phyloP scores from a whole-genome alignment of 2,329 filamentous ascomycete species.

The Aspergillus quadricinctus region DNA sequence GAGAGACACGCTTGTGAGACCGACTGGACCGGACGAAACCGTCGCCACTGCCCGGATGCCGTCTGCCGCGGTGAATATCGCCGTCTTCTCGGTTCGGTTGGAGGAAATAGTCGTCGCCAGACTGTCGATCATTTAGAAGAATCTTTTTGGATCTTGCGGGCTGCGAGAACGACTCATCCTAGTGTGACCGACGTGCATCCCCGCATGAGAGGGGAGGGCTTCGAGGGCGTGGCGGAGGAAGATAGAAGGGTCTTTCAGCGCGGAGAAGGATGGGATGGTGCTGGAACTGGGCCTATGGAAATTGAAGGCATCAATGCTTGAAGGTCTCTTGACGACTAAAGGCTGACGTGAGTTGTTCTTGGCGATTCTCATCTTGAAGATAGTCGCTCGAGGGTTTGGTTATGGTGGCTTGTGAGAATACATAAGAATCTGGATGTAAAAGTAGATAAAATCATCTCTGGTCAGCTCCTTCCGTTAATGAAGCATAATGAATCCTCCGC shows the following conservation, averaged over 20 bases:
- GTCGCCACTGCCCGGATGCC: slow-evolving; percentile 22
- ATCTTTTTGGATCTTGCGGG: slow-evolving; percentile 29
- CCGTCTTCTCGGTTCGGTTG: slow-evolving; percentile 13
- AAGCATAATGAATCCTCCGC: background rate
- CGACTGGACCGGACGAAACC: slow-evolving; percentile 28
- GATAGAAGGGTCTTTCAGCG: slow-evolving; percentile 26
- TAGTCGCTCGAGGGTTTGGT: background rate
- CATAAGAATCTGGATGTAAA: background rate
- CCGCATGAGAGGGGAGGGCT: slow-evolving; percentile 27
- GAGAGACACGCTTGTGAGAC: slow-evolving; percentile 28
- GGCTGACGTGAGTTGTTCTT: background rate
- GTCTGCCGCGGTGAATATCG: slow-evolving; percentile 21
- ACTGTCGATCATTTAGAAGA: slow-evolving; percentile 22
- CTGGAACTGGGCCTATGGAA: slow-evolving; percentile 27
- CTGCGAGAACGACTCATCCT: slow-evolving; percentile 28
- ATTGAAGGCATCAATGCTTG: slow-evolving; percentile 23
- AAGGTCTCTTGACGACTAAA: background rate
- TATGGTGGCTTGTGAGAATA: background rate
- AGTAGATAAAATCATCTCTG: background rate
- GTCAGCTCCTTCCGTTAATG: background rate
- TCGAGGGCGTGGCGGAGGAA: slow-evolving; percentile 18
- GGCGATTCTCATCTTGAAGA: background rate
- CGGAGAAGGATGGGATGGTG: slow-evolving; percentile 33
- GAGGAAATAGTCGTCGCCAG: slow-evolving; percentile 13
- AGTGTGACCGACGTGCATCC: slow-evolving; percentile 13